Conservation (phyloP, 208 protist genomes). For the Porcisia hertigi region DNA sequence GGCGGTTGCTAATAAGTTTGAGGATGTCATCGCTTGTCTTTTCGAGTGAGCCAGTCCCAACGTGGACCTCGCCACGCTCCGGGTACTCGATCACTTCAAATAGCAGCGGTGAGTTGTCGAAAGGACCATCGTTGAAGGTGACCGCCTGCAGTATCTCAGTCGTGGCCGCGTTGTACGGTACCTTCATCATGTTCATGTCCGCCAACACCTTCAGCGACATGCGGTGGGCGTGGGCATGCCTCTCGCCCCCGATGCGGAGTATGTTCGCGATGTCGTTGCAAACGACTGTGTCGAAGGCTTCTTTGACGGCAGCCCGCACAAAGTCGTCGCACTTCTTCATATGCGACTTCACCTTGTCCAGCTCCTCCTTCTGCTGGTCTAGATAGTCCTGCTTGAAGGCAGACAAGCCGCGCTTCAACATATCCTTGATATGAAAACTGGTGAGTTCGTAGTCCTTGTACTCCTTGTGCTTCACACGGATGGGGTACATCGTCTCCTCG, state of each 20-base stretch:
- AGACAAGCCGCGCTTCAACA: constrained; percentile 83
- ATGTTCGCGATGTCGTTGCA: constrained; percentile 91
- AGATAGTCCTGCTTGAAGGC: constrained; percentile 91
- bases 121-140: constrained; percentile 80
- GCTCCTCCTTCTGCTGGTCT: constrained; percentile 76
- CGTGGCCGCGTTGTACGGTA: constrained; percentile 77
- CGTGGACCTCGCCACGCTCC: constrained; percentile 86
- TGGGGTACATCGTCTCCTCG: constrained; percentile 84
- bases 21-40: constrained; percentile 65
- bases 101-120: constrained; percentile 86
- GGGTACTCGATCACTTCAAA: constrained; percentile 90
- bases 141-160: constrained; percentile 65
- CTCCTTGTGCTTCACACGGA: constrained; percentile 53
- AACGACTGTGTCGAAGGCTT: constrained; percentile 69
- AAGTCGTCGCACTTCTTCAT: constrained; percentile 78
- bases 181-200: constrained; percentile 86
- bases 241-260: constrained; percentile 82
- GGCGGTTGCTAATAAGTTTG: constrained; percentile 78
- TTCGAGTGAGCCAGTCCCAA: constrained; percentile 54
- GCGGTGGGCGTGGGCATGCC: constrained; percentile 63
- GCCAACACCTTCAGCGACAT: constrained; percentile 80
- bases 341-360: constrained; percentile 55
- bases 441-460: constrained; percentile 69
- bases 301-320: constrained; percentile 47
- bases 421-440: constrained; percentile 88